These are phyloP conservation scores for Ophiostoma populinum DNA, from an alignment of 2,329 filamentous ascomycete species.

Conservation along the genomic window DNA sequence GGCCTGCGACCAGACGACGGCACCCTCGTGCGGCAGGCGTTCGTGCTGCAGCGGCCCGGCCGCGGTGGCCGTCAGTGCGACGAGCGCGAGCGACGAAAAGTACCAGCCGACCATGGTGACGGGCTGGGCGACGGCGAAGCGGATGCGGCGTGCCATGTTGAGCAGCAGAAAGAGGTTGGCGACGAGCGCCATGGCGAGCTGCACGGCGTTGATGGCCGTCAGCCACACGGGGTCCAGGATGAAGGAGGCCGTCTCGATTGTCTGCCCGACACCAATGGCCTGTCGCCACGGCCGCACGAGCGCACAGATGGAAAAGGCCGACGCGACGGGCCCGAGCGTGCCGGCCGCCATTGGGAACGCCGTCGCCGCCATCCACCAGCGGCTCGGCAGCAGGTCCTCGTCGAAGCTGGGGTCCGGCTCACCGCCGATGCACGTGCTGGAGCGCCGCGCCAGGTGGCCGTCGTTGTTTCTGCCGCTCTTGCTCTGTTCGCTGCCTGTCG, in stretches of 20 bases:
- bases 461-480: background rate
- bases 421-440: no score
- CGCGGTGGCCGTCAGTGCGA: constrained; percentile 49
- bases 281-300: constrained; percentile 68
- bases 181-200: constrained; percentile 56
- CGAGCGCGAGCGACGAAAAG: constrained; percentile 44
- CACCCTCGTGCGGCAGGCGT: constrained; percentile 25
- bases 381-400: constrained; percentile 19
- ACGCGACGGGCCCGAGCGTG: constrained; percentile 71
- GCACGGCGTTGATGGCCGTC: constrained; percentile 57
- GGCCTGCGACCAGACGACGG: constrained; percentile 58
- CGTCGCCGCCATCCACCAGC: constrained; percentile 47
- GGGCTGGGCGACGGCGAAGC: constrained; percentile 69
- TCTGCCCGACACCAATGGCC: constrained; percentile 27
- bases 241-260: constrained; percentile 30
- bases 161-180: constrained; percentile 71
- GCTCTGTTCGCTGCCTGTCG: background rate
- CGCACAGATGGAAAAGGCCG: constrained; percentile 73
- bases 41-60: constrained; percentile 31
- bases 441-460: no score
- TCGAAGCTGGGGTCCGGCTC: background rate
- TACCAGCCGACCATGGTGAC: constrained; percentile 72
- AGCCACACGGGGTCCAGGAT: constrained; percentile 54
- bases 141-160: constrained; percentile 68
- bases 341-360: constrained; percentile 66